Percentiles rank a stretch among this genome's conserved stretches.
Conservation (phyloP, 176 grass and related monocot genomes). For the Oryza punctata region DNA sequence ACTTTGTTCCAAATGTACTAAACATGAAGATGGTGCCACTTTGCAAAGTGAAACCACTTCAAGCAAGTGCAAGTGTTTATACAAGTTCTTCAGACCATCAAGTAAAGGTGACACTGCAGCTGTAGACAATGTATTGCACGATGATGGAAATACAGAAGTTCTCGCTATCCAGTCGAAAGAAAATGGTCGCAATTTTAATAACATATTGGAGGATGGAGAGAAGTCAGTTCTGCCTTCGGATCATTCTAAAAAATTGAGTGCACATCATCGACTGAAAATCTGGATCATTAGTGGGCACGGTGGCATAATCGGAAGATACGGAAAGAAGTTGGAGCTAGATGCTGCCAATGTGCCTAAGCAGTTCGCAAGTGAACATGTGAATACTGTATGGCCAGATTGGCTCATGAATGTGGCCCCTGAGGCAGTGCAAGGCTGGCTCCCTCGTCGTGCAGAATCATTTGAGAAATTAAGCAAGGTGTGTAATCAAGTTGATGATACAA, state of each 20-base stretch:
- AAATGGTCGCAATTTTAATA: conserved; percentile 1
- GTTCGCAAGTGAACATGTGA: conserved; percentile 40
- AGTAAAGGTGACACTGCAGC: conserved; percentile 36
- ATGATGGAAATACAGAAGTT: conserved; percentile 16
- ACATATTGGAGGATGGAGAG: neutral
- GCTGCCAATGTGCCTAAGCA: conserved; percentile 27
- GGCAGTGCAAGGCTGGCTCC: conserved; percentile 70
- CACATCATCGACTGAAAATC: conserved; percentile 46
- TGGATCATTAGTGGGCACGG: conserved; percentile 39
- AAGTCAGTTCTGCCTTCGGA: conserved; percentile 36
- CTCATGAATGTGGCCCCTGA: conserved; percentile 67
- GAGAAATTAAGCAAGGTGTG: conserved; percentile 81
- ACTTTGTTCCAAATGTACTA: conserved; percentile 62
- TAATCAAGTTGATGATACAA: conserved; percentile 24
- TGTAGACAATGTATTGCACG: neutral
- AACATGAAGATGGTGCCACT: conserved; percentile 28
- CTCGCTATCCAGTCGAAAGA: conserved; percentile 20
- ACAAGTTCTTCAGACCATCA: conserved; percentile 32
- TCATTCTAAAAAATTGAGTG: conserved; percentile 34
- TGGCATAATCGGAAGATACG: conserved; percentile 33
- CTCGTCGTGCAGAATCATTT: conserved; percentile 56
- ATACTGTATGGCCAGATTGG: conserved; percentile 71
- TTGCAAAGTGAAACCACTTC: conserved; percentile 31
- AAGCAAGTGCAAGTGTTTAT: conserved; percentile 58
- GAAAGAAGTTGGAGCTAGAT: conserved; percentile 33